phyloP scores from a whole-genome alignment of 179 eudicot genomes.

The Vitellaria paradoxa region DNA sequence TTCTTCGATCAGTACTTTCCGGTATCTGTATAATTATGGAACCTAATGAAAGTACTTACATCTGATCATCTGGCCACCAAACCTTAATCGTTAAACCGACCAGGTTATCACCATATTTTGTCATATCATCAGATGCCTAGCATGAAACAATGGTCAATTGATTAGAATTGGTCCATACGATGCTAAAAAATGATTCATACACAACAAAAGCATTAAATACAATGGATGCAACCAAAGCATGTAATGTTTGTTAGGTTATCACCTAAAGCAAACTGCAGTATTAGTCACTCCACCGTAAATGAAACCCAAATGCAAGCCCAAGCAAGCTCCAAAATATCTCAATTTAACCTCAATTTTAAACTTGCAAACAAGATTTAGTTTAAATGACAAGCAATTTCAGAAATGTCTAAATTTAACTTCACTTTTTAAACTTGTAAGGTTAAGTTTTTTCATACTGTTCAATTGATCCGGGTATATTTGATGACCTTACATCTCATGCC shows the following conservation, averaged over 20 bases:
- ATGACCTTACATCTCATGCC: neutral
- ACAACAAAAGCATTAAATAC: neutral
- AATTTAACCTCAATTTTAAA: neutral
- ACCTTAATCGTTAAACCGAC: conserved; percentile 65
- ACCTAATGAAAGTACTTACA: conserved; percentile 47
- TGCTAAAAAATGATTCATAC: neutral
- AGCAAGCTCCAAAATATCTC: neutral
- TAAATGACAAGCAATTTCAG: too few relatives aligned
- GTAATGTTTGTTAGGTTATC: neutral
- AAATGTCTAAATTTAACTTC: too few relatives aligned
- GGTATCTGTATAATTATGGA: neutral
- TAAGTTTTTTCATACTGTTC: neutral
- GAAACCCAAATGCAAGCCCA: neutral
- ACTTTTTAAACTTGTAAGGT: neutral
- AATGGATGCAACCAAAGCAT: neutral
- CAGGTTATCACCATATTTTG: conserved; percentile 37
- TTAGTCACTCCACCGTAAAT: conserved; percentile 1
- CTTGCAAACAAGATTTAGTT: neutral
- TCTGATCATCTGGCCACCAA: conserved; percentile 80
- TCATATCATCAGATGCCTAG: conserved; percentile 42
- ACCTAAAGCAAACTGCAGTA: conserved; percentile 1
- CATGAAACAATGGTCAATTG: conserved; percentile 10
- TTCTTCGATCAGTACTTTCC: conserved; percentile 1
- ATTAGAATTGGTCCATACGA: conserved; percentile 1
- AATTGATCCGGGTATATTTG: neutral